Base-by-base conservation (phyloP, 1,284 basidiomycete genomes). In the Irpex rosettiformis region DNA sequence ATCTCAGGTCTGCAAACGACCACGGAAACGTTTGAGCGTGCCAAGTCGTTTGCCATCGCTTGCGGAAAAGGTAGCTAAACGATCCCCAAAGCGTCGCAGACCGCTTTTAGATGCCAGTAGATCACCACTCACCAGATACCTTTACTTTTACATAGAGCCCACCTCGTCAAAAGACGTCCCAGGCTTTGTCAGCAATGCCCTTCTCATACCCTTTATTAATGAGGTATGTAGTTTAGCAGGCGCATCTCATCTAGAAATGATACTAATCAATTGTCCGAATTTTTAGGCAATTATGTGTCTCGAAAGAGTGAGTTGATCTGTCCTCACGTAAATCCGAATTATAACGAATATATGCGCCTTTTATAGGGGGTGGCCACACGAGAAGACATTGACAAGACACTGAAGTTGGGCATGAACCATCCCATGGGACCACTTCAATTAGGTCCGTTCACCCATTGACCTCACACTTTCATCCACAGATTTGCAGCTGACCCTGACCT, bases 311-410 rank as follows among this genome's bases (percentile, higher is more conserved):
- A 16, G 65, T 53, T 29, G 8, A 51, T 16, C 27, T 11, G 25
- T 24, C 13, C 24, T 29, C 18, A 24, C 18, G 2, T 28, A n/a
- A 47, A 16, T 21, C 27, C 8, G 27, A 28, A 52, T 54, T 42
- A 7, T 11, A 10, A 22, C 18, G 24, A 52, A 5, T 27, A 51
- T 33, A 18, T 48, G 21, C 43, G 33, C 52, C 24, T 51, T 59
- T 52, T 6, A 54, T 58, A 93, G 85, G 94, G 94, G 4, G 84
- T 90, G 22, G 96, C 94, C 1, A 92, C 93, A 1, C 85, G 91
- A 47, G 94, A 98, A 59, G 94, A 98, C 70, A 98, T 98, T 63
- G 96, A 98, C 76, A 94, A 89, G 64, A 97, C 94, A 0, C 83
- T 98, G 57, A 89, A 88, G 67, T 79, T 97, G 16, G 96, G 96